These are phyloP conservation scores for Yamadazyma oceani DNA, from an alignment of 1,139 yeast genomes.

Conservation along the genomic window DNA sequence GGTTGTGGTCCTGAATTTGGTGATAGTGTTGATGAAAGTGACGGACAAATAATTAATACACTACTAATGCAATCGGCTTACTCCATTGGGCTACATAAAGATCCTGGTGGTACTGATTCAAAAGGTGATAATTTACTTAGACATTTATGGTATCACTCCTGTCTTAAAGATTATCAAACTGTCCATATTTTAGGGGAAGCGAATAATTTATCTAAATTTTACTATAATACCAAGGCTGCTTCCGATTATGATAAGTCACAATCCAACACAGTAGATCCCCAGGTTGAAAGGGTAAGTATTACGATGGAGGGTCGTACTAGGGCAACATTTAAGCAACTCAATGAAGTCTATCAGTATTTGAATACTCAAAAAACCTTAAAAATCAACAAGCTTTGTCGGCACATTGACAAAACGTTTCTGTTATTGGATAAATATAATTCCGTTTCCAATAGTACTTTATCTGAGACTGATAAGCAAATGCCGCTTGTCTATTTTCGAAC, in stretches of 20 bases:
- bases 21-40: slow-evolving; percentile 47
- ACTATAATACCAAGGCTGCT: slow-evolving; percentile 1
- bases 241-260: background rate
- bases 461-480: background rate
- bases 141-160: slow-evolving; percentile 5
- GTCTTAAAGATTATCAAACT: slow-evolving; percentile 3
- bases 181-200: slow-evolving; percentile 1
- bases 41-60: slow-evolving; percentile 32
- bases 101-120: slow-evolving; percentile 22
- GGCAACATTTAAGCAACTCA: background rate
- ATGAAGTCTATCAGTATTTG: slow-evolving; percentile 1
- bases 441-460: background rate
- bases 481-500: slow-evolving; percentile 2
- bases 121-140: slow-evolving; percentile 3
- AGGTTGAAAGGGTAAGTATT: slow-evolving; percentile 1
- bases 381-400: background rate
- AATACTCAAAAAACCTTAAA: background rate
- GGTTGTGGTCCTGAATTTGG: slow-evolving; percentile 49
- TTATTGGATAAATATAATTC: background rate
- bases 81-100: slow-evolving; percentile 45
- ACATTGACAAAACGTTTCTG: slow-evolving; percentile 1
- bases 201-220: slow-evolving; percentile 1
- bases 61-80: slow-evolving; percentile 40
- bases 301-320: slow-evolving; percentile 1
- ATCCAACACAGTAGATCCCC: slow-evolving; percentile 3